A percentile compares a stretch with the other conserved stretches of the same genome.
phyloP scores from a whole-genome alignment of 2,329 filamentous ascomycete species.

The Penicillium sp. region DNA sequence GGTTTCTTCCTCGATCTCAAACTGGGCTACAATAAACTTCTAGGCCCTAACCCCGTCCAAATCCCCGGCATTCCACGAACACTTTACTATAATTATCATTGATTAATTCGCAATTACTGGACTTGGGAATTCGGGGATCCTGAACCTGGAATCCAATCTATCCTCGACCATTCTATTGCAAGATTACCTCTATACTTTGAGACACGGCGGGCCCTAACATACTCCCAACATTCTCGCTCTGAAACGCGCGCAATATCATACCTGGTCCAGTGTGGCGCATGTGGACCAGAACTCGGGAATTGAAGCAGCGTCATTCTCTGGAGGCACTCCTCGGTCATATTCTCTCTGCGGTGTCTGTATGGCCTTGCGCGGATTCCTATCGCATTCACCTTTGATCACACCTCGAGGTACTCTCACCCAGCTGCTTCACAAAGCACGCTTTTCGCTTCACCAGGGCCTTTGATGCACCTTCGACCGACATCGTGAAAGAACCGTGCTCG shows the following conservation, averaged over 20 bases:
- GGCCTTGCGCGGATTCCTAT: slow-evolving; percentile 11
- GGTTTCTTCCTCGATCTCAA: slow-evolving; percentile 18
- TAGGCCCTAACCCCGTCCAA: slow-evolving; percentile 14
- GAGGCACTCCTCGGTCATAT: slow-evolving; percentile 6
- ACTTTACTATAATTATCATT: slow-evolving; percentile 25
- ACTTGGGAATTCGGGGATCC: neutral
- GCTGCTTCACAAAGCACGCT: neutral
- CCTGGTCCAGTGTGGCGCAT: slow-evolving; percentile 16
- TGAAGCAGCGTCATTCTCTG: slow-evolving; percentile 17
- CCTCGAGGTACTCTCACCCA: slow-evolving; percentile 2
- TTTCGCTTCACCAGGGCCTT: slow-evolving; percentile 15
- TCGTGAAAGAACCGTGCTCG: slow-evolving; percentile 21
- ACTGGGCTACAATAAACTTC: slow-evolving; percentile 16
- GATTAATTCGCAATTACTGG: slow-evolving; percentile 23
- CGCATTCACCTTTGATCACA: slow-evolving; percentile 9
- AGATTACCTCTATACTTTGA: slow-evolving; percentile 1
- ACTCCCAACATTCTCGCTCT: slow-evolving; percentile 10
- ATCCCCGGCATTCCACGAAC: slow-evolving; percentile 16
- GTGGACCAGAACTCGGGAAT: slow-evolving; percentile 17
- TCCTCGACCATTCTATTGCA: slow-evolving; percentile 19
- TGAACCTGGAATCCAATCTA: slow-evolving; percentile 18
- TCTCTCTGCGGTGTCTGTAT: slow-evolving; percentile 20
- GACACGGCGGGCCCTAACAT: slow-evolving; percentile 5
- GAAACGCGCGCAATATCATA: slow-evolving; percentile 24
- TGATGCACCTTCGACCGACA: slow-evolving; percentile 29